Evolutionary conservation across 2,329 filamentous ascomycete genomes (phyloP).

Genomic region (Amphichorda felina): DNA sequence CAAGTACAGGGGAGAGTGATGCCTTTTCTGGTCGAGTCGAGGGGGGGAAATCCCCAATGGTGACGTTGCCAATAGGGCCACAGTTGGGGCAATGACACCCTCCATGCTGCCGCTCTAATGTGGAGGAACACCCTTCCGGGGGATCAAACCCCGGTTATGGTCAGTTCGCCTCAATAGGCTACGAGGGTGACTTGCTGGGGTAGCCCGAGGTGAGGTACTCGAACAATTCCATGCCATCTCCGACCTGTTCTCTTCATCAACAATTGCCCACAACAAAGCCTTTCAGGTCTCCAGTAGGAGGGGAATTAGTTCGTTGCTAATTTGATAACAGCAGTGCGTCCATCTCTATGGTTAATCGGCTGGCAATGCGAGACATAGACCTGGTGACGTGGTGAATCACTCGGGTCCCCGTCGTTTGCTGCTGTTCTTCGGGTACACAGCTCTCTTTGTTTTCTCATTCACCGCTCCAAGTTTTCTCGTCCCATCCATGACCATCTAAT

Average conservation of each 20-base stretch:
- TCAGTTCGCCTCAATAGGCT: constrained; percentile 16
- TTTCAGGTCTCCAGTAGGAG: neutral
- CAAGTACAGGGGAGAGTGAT: too few relatives aligned
- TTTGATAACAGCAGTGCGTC: neutral
- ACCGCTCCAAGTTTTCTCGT: neutral
- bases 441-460: constrained; percentile 2
- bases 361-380: neutral
- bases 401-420: neutral
- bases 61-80: neutral
- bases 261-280: neutral
- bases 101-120: constrained; percentile 19
- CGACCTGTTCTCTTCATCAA: neutral
- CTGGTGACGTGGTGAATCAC: neutral
- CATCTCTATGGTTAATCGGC: too few relatives aligned
- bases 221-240: constrained; percentile 7
- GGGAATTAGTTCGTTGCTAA: neutral
- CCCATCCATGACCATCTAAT: neutral
- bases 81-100: constrained; percentile 16
- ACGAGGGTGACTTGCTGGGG: constrained; percentile 4
- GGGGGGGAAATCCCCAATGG: too few relatives aligned
- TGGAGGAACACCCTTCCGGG: constrained; percentile 17
- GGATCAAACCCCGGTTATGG: constrained; percentile 11
- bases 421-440: neutral
- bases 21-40: too few relatives aligned
- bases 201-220: neutral